Conservation (phyloP, 2,329 filamentous ascomycete species). For the Xylariales sp. region DNA sequence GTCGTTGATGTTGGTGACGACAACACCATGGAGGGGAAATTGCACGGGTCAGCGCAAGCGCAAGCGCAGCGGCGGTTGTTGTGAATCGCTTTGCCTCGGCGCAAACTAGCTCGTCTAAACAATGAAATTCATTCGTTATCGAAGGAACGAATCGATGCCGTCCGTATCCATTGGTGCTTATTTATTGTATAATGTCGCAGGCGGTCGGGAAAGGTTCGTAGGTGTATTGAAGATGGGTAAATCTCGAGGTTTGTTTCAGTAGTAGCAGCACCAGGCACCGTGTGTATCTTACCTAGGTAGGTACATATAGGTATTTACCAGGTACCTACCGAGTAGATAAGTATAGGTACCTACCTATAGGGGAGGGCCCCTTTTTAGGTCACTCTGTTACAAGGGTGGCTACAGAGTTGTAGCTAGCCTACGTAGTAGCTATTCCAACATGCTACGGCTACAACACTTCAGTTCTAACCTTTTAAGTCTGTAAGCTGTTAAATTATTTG, state of each 20-base stretch:
- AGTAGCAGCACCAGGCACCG: too few relatives aligned
- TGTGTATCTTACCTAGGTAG: not conserved
- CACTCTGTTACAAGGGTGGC: too few relatives aligned
- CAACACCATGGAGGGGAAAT: constrained; percentile 43
- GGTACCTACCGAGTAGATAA: not conserved
- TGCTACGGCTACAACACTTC: too few relatives aligned
- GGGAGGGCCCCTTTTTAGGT: too few relatives aligned
- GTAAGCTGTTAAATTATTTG: too few relatives aligned
- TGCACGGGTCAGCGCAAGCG: not conserved
- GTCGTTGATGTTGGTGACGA: constrained; percentile 32
- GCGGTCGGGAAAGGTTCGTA: not conserved
- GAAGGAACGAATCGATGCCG: not conserved
- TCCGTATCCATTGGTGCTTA: constrained; percentile 10
- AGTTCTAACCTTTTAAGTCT: too few relatives aligned
- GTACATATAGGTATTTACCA: too few relatives aligned
- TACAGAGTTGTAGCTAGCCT: too few relatives aligned
- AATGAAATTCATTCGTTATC: constrained; percentile 9
- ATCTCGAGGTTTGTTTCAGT: too few relatives aligned
- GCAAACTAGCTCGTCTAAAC: constrained; percentile 1
- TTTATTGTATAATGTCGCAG: not conserved
- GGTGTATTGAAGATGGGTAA: not conserved
- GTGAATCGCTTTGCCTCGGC: not conserved
- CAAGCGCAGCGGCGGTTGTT: not conserved
- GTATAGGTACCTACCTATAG: too few relatives aligned
- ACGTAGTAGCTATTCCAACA: too few relatives aligned